These are phyloP conservation scores for Tetradesmus obliquus DNA, from an alignment of 139 green algal genomes.

Conservation along the genomic window DNA sequence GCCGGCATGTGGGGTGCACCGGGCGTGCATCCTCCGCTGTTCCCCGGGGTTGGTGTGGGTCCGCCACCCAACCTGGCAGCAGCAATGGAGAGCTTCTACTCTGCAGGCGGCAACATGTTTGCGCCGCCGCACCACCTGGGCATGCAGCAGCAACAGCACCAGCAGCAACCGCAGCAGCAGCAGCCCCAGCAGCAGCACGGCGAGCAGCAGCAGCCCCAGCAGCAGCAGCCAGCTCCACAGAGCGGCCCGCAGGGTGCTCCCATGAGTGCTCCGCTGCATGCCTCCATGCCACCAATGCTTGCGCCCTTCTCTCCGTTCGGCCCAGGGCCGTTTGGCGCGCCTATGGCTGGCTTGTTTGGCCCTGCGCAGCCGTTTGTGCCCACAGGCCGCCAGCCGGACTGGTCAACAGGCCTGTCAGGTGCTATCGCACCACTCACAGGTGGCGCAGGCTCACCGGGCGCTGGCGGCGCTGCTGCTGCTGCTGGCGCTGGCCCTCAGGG, in stretches of 20 bases:
- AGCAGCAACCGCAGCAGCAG: slow-evolving; percentile 17
- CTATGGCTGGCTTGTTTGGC: slow-evolving; percentile 53
- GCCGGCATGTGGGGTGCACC: slow-evolving; percentile 32
- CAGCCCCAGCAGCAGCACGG: not conserved
- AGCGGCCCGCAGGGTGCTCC: not conserved
- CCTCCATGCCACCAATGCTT: not conserved
- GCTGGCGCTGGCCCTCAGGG: not conserved
- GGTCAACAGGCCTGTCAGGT: slow-evolving; percentile 52
- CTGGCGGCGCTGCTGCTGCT: not conserved
- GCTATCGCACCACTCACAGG: slow-evolving; percentile 6
- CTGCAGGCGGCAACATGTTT: slow-evolving; percentile 34
- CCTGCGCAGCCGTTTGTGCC: slow-evolving; percentile 55
- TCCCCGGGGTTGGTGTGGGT: not conserved
- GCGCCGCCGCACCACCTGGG: not conserved
- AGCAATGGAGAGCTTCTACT: slow-evolving; percentile 39
- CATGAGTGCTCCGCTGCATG: not conserved
- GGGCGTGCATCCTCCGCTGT: not conserved
- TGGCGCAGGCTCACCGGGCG: not conserved
- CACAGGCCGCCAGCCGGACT: slow-evolving; percentile 64
- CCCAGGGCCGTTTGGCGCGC: slow-evolving; percentile 42
- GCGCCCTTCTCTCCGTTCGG: slow-evolving; percentile 21
- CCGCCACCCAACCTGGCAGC: slow-evolving; percentile 41
- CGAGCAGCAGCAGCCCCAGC: not conserved
- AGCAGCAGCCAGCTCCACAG: not conserved
- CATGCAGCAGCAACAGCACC: not conserved